Base-by-base conservation (phyloP, 2,329 filamentous ascomycete species). In the Talaromyces marneffei region DNA sequence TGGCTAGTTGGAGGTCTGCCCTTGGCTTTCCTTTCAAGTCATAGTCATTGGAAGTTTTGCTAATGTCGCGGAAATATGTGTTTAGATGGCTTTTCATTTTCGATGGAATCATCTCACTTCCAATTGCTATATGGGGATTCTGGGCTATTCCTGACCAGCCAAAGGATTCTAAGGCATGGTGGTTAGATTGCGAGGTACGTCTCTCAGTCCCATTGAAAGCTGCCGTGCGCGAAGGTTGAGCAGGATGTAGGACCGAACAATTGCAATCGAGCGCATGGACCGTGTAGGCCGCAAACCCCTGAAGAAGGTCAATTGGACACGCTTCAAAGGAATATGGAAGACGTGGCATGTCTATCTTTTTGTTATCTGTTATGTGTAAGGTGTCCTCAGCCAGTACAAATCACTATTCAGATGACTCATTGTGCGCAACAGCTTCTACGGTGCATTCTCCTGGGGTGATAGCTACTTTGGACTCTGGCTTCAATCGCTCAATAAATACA, bases 331-430 rank as follows among this genome's bases (percentile, higher is more conserved):
- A 16, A 37, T 50, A 9, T 58, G 18, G 29, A 10, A 48, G 56
- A 58, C 56, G 6, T 58, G 42, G 56, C 56, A 58, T 39, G 39
- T 58, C n/a, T 58, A 58, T 37, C 55, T 58, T n/a, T 58, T 58
- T 9, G 42, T 50, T 10, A 33, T 31, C 10, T 50, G 56, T 12
- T 58, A 58, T 37, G 42, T 58, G 56, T 58, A 58, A 18, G 40
- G 25, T 29, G 9, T 18, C 9, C 8, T 31, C 44, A 27, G 7
- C 12, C 2, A 3, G 8, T 25, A 16, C 25, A 1, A 4, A 18
- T n/a, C 31, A 7, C 12, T 27, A 3, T 46, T 46, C 12, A 25
- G 42, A 3, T 3, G 8, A 10, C 23, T 46, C 2, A 46, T 14
- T n/a, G 5, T n/a, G 16, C 14, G 20, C 27, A 8, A 23, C 6